Conservation (phyloP, 2,329 filamentous ascomycete species). For the Exophiala calicioides region DNA sequence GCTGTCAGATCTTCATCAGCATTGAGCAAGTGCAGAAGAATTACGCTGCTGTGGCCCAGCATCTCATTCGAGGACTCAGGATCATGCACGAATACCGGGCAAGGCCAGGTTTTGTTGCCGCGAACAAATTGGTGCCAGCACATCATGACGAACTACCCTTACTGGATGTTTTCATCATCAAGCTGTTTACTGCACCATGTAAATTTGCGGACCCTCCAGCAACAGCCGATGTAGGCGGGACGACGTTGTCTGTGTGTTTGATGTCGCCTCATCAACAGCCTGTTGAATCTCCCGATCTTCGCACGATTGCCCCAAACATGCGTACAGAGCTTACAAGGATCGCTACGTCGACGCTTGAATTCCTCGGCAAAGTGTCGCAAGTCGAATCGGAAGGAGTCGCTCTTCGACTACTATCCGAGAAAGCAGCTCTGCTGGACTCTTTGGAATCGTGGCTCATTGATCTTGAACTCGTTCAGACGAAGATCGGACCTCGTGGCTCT, state of each 20-base stretch:
- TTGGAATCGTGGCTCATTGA: constrained; percentile 39
- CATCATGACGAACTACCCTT: constrained; percentile 39
- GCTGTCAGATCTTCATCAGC: constrained; percentile 52
- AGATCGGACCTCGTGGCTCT: constrained; percentile 22
- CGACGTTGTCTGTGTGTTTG: constrained; percentile 26
- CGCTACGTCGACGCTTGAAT: constrained; percentile 36
- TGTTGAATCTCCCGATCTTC: constrained; percentile 31
- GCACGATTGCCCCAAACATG: constrained; percentile 42
- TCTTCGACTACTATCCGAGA: constrained; percentile 35
- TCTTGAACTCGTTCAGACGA: constrained; percentile 32
- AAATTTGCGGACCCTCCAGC: constrained; percentile 41
- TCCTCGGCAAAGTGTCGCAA: constrained; percentile 37
- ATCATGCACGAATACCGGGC: constrained; percentile 47
- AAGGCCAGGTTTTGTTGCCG: constrained; percentile 37
- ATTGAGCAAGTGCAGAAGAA: constrained; percentile 49
- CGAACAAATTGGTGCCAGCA: constrained; percentile 37
- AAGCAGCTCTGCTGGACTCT: constrained; percentile 35
- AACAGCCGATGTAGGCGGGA: constrained; percentile 21
- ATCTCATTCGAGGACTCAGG: constrained; percentile 47
- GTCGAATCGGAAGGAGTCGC: constrained; percentile 31
- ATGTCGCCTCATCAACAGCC: constrained; percentile 30
- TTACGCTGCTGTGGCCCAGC: constrained; percentile 46
- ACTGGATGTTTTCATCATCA: constrained; percentile 47
- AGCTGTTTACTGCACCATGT: constrained; percentile 46
- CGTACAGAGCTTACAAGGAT: constrained; percentile 39